These are phyloP conservation scores for Liquidambar formosana DNA, from an alignment of 164 flowering plant species.

Conservation along the genomic window DNA sequence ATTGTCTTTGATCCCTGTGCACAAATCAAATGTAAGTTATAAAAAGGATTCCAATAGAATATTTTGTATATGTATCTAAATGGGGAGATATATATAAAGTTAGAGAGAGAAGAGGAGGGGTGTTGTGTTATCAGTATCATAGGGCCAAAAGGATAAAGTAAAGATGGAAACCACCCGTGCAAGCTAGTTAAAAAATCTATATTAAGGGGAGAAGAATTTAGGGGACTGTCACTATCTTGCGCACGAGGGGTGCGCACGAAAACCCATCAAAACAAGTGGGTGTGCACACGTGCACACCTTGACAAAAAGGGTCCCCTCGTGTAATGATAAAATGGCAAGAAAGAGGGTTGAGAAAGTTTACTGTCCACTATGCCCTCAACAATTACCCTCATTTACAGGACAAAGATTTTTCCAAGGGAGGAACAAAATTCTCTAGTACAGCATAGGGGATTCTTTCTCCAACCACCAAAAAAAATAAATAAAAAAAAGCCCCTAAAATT, in stretches of 20 bases:
- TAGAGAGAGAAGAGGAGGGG: not conserved
- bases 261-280: conserved; percentile 14
- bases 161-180: conserved; percentile 12
- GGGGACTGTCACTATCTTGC: conserved; percentile 19
- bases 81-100: conserved; percentile 1
- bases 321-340: not conserved
- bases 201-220: not conserved
- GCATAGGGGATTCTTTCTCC: too few relatives aligned
- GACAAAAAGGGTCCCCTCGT: not conserved
- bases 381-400: too few relatives aligned
- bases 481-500: too few relatives aligned
- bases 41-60: too few relatives aligned
- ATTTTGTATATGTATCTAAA: too few relatives aligned
- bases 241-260: conserved; percentile 26
- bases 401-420: too few relatives aligned
- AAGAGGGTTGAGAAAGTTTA: not conserved
- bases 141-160: conserved; percentile 6
- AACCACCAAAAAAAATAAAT: too few relatives aligned
- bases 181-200: conserved; percentile 5
- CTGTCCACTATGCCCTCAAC: not conserved
- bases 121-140: too few relatives aligned
- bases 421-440: too few relatives aligned
- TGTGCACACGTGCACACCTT: conserved; percentile 27
- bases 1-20: too few relatives aligned
- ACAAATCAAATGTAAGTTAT: too few relatives aligned